A percentile compares a stretch with the other conserved stretches of the same genome.
Conservation (phyloP, 345 rosid genomes). For the Camelina sativa region DNA sequence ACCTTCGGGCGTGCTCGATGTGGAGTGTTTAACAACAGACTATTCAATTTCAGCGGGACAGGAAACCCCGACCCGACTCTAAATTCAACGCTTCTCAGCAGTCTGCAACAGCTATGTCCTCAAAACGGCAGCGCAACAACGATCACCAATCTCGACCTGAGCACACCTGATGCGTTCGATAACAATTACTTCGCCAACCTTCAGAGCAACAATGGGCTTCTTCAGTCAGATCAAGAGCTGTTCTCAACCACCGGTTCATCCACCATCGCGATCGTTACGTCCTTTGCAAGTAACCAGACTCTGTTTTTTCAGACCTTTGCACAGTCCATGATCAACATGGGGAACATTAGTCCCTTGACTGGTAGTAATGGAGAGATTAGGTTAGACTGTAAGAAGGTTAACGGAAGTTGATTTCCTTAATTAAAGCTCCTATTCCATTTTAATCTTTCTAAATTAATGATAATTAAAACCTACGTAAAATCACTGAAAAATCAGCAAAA, state of each 20-base stretch:
- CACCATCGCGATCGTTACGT: slow-evolving; percentile 47
- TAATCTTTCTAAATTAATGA: background rate
- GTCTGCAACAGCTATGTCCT: slow-evolving; percentile 55
- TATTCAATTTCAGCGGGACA: slow-evolving; percentile 53
- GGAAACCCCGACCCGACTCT: slow-evolving; percentile 47
- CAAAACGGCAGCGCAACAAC: slow-evolving; percentile 47
- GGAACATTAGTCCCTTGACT: slow-evolving; percentile 55
- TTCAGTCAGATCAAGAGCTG: slow-evolving; percentile 64
- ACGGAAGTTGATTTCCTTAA: slow-evolving; percentile 38
- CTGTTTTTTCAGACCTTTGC: slow-evolving; percentile 61
- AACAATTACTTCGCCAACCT: slow-evolving; percentile 60
- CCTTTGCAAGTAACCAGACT: slow-evolving; percentile 48
- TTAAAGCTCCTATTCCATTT: background rate
- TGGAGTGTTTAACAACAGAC: slow-evolving; percentile 40
- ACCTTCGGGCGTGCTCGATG: slow-evolving; percentile 70
- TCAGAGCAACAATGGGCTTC: slow-evolving; percentile 48
- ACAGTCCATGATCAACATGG: slow-evolving; percentile 67
- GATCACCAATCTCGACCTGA: slow-evolving; percentile 49
- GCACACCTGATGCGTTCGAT: slow-evolving; percentile 61
- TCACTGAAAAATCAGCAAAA: background rate
- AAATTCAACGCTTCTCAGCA: slow-evolving; percentile 48
- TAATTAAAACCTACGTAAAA: background rate
- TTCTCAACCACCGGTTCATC: slow-evolving; percentile 58
- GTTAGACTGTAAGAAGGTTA: slow-evolving; percentile 56
- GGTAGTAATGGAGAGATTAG: slow-evolving; percentile 67